phyloP scores from a whole-genome alignment of 2,329 filamentous ascomycete genomes.

The Periglandula ipomoeae region DNA sequence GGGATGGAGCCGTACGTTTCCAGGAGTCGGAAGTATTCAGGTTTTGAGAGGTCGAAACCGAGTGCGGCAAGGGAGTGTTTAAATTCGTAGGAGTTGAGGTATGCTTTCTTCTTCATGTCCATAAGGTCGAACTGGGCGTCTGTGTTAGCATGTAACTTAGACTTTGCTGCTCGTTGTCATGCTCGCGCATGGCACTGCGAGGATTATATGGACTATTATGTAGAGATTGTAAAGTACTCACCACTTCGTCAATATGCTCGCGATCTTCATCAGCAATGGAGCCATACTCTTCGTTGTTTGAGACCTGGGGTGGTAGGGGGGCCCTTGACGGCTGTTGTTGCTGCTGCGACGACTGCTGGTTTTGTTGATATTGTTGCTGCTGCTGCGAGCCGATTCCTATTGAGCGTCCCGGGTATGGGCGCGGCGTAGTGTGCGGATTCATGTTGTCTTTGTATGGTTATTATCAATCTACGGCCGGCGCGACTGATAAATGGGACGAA shows the following conservation, averaged over 20 bases:
- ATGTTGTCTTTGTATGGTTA: conserved; percentile 13
- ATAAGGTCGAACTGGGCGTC: conserved; percentile 73
- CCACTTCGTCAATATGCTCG: conserved; percentile 89
- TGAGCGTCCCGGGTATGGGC: conserved; percentile 26
- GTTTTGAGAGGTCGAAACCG: conserved; percentile 83
- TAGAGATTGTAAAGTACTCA: conserved; percentile 36
- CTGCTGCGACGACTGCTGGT: conserved; percentile 19
- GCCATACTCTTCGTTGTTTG: conserved; percentile 29
- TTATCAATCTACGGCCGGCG: background rate
- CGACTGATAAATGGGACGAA: background rate
- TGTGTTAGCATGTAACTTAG: background rate
- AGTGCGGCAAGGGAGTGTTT: conserved; percentile 93
- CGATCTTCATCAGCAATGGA: conserved; percentile 75
- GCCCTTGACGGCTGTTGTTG: conserved; percentile 16
- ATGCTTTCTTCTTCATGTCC: conserved; percentile 89
- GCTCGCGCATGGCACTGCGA: conserved; percentile 8
- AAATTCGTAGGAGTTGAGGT: conserved; percentile 96
- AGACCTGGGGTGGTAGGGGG: conserved; percentile 24
- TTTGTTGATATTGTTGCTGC: conserved; percentile 22
- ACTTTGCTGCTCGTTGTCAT: background rate
- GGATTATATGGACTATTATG: background rate
- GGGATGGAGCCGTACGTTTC: conserved; percentile 70
- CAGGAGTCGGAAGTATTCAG: conserved; percentile 73
- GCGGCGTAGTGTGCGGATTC: conserved; percentile 30
- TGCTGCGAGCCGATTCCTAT: conserved; percentile 23